Evolutionary conservation across 805 yeast species (phyloP).

Genomic region (Maudiozyma saulgeensis): DNA sequence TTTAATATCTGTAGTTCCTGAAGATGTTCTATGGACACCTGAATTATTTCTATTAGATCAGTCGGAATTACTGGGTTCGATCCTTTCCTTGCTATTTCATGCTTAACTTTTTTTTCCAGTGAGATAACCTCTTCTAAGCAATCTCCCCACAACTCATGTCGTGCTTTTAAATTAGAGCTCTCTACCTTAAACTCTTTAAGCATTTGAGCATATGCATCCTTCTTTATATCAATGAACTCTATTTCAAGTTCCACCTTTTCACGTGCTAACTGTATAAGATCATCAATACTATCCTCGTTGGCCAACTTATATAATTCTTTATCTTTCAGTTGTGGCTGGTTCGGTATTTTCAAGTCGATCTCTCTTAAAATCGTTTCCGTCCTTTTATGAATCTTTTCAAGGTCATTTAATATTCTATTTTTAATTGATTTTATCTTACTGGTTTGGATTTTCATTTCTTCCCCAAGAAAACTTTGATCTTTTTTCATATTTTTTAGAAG

Average conservation of each 20-base stretch:
- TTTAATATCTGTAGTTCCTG: not conserved
- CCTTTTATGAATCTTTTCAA: conserved; percentile 4
- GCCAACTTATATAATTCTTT: conserved; percentile 2
- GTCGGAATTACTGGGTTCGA: not conserved
- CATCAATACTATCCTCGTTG: conserved; percentile 3
- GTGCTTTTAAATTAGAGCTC: conserved; percentile 8
- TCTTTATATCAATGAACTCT: conserved; percentile 21
- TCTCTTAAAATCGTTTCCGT: not conserved
- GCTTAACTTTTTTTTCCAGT: conserved; percentile 14
- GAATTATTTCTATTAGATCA: not conserved
- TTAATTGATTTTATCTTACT: conserved; percentile 10
- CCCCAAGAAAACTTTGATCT: conserved; percentile 17
- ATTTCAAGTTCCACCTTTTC: conserved; percentile 14
- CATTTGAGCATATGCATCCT: conserved; percentile 15
- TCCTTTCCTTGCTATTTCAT: not conserved
- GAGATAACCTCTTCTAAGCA: conserved; percentile 10
- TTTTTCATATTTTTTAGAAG: conserved; percentile 16
- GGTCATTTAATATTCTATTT: conserved; percentile 7
- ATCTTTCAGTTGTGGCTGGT: not conserved
- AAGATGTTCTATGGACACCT: not conserved
- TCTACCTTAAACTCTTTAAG: conserved; percentile 18
- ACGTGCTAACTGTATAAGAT: conserved; percentile 6
- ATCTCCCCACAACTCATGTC: conserved; percentile 19
- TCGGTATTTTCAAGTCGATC: conserved; percentile 4
- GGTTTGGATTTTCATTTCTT: conserved; percentile 13